Conservation (phyloP, 2,329 filamentous ascomycete species). For the Cryphonectria parasitica region DNA sequence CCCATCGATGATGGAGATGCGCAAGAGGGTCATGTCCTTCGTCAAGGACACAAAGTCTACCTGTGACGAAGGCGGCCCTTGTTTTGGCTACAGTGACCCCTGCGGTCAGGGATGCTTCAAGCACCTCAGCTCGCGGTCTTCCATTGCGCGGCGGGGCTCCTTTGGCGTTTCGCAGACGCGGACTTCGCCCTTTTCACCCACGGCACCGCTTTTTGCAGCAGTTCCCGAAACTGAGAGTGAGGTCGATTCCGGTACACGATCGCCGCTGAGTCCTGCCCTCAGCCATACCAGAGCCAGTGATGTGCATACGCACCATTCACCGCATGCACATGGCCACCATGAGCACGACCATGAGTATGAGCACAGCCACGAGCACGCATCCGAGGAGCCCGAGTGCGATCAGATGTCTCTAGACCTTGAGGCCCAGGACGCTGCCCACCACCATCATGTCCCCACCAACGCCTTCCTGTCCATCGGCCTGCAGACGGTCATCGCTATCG, state of each 20-base stretch:
- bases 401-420: constrained; percentile 47
- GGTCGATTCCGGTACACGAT: constrained; percentile 21
- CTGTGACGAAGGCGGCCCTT: constrained; percentile 64
- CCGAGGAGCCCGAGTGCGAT: constrained; percentile 29
- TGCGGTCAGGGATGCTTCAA: constrained; percentile 70
- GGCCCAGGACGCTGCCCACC: constrained; percentile 58
- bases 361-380: constrained; percentile 22
- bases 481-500: constrained; percentile 93
- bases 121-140: constrained; percentile 50
- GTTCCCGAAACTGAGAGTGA: constrained; percentile 34
- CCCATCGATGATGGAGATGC: constrained; percentile 59
- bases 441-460: constrained; percentile 94
- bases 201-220: constrained; percentile 43
- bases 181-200: constrained; percentile 38
- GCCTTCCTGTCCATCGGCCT: constrained; percentile 94
- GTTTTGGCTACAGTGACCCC: constrained; percentile 67
- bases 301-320: constrained; percentile 16
- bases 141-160: constrained; percentile 40
- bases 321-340: constrained; percentile 25
- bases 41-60: constrained; percentile 67
- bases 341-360: constrained; percentile 22
- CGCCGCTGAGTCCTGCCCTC: constrained; percentile 19
- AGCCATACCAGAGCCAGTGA: constrained; percentile 3
- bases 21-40: constrained; percentile 64
- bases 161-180: constrained; percentile 37